Evolutionary conservation across 306 rosid genomes (phyloP).

Genomic region (Vicia faba): DNA sequence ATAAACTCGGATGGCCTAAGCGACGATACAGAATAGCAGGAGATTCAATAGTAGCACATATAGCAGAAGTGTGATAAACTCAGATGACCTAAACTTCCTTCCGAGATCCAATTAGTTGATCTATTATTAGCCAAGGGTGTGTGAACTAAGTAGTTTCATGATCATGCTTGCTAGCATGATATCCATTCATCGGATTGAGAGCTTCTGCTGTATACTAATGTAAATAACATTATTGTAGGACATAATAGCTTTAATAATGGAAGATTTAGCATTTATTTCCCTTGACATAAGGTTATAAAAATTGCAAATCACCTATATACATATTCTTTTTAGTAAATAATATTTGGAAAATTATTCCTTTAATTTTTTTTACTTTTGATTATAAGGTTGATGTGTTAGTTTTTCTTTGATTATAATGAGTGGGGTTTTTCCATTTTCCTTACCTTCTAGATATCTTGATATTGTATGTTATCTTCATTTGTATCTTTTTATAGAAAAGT

Average conservation of each 20-base stretch:
- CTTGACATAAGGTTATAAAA: conserved; percentile 1
- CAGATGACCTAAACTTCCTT: background rate
- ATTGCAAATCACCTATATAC: conserved; percentile 5
- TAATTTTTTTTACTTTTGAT: background rate
- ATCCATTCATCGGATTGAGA: background rate
- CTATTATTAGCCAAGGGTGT: background rate
- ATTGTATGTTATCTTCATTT: conserved; percentile 29
- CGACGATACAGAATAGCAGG: too few species aligned
- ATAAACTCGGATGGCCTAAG: too few species aligned
- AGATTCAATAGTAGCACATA: too few species aligned
- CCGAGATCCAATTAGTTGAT: background rate
- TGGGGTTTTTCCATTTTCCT: conserved; percentile 10
- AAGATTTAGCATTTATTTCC: background rate
- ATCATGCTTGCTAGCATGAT: background rate
- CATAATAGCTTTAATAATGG: background rate
- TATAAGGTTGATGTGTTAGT: conserved; percentile 17
- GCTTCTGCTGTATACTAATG: background rate
- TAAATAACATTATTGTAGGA: background rate
- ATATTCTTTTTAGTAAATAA: background rate
- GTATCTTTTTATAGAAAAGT: conserved; percentile 53
- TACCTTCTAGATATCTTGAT: conserved; percentile 15
- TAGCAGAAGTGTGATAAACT: too few species aligned
- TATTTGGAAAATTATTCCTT: background rate
- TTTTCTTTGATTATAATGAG: background rate
- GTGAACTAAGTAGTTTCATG: background rate